These are phyloP conservation scores for Ganoderma resinaceum DNA, from an alignment of 1,284 basidiomycete genomes.

Conservation along the genomic window DNA sequence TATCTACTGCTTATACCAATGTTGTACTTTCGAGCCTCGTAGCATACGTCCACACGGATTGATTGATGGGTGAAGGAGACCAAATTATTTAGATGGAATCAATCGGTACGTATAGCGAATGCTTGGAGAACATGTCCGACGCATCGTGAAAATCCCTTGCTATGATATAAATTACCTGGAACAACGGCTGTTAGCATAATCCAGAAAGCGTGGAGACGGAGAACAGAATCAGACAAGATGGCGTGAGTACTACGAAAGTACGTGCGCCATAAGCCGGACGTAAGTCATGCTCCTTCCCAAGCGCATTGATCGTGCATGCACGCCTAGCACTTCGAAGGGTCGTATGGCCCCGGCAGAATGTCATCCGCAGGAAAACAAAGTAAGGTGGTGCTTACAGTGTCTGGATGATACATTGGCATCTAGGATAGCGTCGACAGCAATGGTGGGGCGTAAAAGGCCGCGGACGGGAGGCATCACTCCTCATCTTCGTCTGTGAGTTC, in stretches of 20 bases:
- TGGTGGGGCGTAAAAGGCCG: background rate
- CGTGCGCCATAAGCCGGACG: constrained; percentile 50
- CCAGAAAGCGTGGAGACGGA: background rate
- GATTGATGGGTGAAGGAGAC: background rate
- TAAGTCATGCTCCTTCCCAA: constrained; percentile 60
- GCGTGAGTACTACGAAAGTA: constrained; percentile 5
- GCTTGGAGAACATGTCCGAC: background rate
- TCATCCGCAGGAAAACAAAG: constrained; percentile 53
- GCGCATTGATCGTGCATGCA: constrained; percentile 18
- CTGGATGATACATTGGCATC: background rate
- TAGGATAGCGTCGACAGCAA: constrained; percentile 10
- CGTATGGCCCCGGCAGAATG: constrained; percentile 80
- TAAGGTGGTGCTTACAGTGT: constrained; percentile 35
- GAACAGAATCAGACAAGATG: constrained; percentile 11
- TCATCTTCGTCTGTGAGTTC: constrained; percentile 79
- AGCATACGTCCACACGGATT: too few relatives aligned
- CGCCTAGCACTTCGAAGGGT: constrained; percentile 55
- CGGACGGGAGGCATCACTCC: constrained; percentile 34
- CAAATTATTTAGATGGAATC: background rate
- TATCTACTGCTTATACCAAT: background rate
- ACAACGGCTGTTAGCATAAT: background rate
- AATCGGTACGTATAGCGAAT: background rate
- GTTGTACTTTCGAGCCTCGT: background rate
- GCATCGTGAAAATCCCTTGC: background rate
- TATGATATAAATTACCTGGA: background rate